Percentiles rank a stretch among this genome's conserved stretches.
These are phyloP conservation scores for Rhizopus stolonifer DNA, from an alignment of 371 early-diverging fungal genomes.

Conservation along the genomic window DNA sequence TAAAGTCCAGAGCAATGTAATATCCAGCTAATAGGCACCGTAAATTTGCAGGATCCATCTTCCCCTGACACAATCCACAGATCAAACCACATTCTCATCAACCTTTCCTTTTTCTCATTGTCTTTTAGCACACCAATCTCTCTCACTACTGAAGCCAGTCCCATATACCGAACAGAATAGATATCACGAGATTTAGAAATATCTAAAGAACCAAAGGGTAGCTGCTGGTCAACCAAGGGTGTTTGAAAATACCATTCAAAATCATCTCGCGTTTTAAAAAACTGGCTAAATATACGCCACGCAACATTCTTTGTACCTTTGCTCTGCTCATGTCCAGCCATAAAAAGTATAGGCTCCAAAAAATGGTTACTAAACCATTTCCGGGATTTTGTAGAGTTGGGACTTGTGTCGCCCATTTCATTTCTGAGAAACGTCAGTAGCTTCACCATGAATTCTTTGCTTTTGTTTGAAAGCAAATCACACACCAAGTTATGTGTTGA, in stretches of 20 bases:
- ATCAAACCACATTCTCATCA: conserved; percentile 29
- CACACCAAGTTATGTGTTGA: conserved; percentile 22
- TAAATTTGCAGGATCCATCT: conserved; percentile 10
- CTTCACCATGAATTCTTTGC: conserved; percentile 25
- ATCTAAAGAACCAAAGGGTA: conserved; percentile 15
- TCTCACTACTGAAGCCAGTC: conserved; percentile 32
- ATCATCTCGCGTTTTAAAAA: conserved; percentile 27
- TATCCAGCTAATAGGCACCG: conserved; percentile 37
- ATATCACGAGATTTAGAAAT: conserved; percentile 27
- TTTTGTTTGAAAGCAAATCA: conserved; percentile 18
- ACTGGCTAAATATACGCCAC: conserved; percentile 29
- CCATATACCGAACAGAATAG: conserved; percentile 25
- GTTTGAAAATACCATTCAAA: conserved; percentile 43
- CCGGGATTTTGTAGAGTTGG: conserved; percentile 13
- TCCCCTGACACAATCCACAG: conserved; percentile 20
- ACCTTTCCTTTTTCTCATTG: conserved; percentile 16
- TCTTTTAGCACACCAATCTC: conserved; percentile 33
- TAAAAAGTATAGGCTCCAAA: conserved; percentile 19
- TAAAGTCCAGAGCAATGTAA: conserved; percentile 39
- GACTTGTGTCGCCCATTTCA: conserved; percentile 14
- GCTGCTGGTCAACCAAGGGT: conserved; percentile 12
- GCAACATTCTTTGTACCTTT: conserved; percentile 21
- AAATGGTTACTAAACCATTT: conserved; percentile 42
- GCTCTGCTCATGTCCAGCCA: conserved; percentile 16
- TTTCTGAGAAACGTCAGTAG: conserved; percentile 21